phyloP scores from a whole-genome alignment of 805 yeast genomes.

The Pichia rugopelliculosa region DNA sequence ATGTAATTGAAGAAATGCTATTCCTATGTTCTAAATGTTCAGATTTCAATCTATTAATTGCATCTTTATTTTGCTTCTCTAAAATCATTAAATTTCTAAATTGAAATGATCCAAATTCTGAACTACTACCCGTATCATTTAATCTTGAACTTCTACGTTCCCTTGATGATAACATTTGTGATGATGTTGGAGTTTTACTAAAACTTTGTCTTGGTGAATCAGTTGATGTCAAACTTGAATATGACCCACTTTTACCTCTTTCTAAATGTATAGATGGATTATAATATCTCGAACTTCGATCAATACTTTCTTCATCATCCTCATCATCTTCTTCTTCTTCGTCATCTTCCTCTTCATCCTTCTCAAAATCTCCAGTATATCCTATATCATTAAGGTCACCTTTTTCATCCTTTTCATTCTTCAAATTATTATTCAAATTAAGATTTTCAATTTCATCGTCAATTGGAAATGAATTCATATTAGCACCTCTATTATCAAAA shows the following conservation, averaged over 20 bases:
- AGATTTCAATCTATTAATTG: conserved; percentile 73
- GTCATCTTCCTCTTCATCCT: conserved; percentile 20
- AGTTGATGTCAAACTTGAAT: conserved; percentile 23
- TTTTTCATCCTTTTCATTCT: not conserved
- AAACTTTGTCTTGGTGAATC: conserved; percentile 25
- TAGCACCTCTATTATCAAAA: conserved; percentile 88
- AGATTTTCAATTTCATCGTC: conserved; percentile 5
- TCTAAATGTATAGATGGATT: not conserved
- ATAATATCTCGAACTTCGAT: not conserved
- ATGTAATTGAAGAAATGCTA: conserved; percentile 35
- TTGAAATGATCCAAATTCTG: conserved; percentile 88
- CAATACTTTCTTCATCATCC: not conserved
- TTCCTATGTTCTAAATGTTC: conserved; percentile 63
- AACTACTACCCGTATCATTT: conserved; percentile 48
- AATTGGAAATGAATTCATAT: conserved; percentile 50
- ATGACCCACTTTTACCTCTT: conserved; percentile 1
- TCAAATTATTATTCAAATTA: not conserved
- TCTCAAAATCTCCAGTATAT: conserved; percentile 18
- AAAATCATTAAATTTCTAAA: conserved; percentile 84
- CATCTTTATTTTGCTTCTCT: conserved; percentile 91
- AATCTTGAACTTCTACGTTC: conserved; percentile 70
- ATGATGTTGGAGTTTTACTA: conserved; percentile 18
- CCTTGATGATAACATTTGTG: conserved; percentile 37
- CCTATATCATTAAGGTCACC: conserved; percentile 2
- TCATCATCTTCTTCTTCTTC: conserved; percentile 13